These are phyloP conservation scores for Silene vulgaris DNA, from an alignment of 179 eudicot species.

Conservation along the genomic window DNA sequence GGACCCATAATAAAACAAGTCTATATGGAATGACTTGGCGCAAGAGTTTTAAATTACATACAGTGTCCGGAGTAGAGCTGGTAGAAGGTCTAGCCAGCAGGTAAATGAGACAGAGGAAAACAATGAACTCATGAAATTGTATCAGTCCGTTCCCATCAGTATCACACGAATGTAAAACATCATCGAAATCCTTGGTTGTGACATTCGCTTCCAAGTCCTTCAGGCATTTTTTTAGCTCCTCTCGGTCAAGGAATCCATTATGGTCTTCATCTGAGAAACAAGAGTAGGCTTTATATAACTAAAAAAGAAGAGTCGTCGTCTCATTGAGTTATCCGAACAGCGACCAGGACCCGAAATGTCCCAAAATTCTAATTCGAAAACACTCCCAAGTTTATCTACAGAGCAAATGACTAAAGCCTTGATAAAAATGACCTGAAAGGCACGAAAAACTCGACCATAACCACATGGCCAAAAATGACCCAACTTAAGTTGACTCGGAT, in stretches of 20 bases:
- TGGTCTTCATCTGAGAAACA: conserved; percentile 46
- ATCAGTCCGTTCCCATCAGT: conserved; percentile 45
- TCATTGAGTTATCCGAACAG: background rate
- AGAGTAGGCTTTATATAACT: background rate
- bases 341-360: background rate
- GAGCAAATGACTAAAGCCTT: background rate
- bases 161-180: conserved; percentile 58
- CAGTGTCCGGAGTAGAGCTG: conserved; percentile 28
- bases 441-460: background rate
- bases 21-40: background rate
- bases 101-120: conserved; percentile 58
- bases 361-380: background rate
- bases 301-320: background rate
- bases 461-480: background rate
- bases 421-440: too few species aligned
- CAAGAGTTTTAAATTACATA: conserved; percentile 14
- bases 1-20: background rate
- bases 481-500: background rate
- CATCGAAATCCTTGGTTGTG: conserved; percentile 47
- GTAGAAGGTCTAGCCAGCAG: conserved; percentile 41
- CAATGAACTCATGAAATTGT: conserved; percentile 61
- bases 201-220: conserved; percentile 40
- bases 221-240: conserved; percentile 54
- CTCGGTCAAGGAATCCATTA: conserved; percentile 44
- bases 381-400: too few species aligned